A percentile compares a stretch with the other conserved stretches of the same genome.
Evolutionary conservation across 257 asterid species (phyloP).

Genomic region (Solanum commersonii): DNA sequence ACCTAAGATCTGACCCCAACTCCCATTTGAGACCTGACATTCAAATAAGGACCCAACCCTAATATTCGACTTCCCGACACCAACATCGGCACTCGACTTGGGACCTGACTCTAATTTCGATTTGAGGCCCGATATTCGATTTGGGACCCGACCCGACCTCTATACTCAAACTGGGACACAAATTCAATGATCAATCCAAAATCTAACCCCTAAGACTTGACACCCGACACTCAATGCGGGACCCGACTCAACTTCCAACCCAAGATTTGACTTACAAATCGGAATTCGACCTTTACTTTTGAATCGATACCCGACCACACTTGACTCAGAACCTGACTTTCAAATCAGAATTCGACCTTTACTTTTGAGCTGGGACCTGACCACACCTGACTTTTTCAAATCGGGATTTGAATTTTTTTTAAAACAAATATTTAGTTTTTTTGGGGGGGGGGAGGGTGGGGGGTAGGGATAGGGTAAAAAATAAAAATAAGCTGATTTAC

Average conservation of each 20-base stretch:
- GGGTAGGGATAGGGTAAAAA: neutral
- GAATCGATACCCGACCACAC: neutral
- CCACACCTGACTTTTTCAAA: neutral
- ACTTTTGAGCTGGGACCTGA: neutral
- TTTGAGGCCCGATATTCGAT: neutral
- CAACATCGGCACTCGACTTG: neutral
- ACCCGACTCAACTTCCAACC: neutral
- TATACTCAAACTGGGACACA: neutral
- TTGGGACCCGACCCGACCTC: neutral
- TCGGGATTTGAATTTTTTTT: too few relatives aligned
- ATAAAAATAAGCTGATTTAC: too few relatives aligned
- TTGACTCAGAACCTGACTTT: neutral
- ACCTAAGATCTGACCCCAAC: neutral
- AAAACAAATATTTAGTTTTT: too few relatives aligned
- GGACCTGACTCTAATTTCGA: neutral
- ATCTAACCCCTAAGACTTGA: neutral
- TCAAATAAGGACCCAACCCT: neutral
- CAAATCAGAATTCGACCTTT: neutral
- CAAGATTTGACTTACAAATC: neutral
- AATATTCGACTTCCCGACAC: neutral
- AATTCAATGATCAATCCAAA: neutral
- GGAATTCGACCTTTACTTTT: neutral
- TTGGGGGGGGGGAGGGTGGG: fast-evolving
- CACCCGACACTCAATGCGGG: too few relatives aligned
- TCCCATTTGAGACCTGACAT: neutral